Evolutionary conservation across 1,284 basidiomycete genomes (phyloP), one percentile per base, ranked within the genome.

Genomic region (Volvariella surrecta): DNA sequence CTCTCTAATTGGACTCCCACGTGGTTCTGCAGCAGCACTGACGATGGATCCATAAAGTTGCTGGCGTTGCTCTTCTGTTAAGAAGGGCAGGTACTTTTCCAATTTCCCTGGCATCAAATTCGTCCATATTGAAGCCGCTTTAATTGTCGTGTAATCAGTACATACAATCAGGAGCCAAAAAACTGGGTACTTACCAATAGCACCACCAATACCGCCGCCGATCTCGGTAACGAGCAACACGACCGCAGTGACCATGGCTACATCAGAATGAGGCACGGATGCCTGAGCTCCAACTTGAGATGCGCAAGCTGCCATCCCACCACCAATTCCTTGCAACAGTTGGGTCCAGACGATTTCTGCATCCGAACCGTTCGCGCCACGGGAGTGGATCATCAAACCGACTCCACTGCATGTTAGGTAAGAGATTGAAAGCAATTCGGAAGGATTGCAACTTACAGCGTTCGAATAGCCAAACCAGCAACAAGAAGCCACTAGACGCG

Each of bases 201-300:
- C 82, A 19, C 67, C 73, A n/a, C 87, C 85, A 15, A 86, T 70
- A 1, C 76, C 76, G 15, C 79, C 80, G 37, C 87, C 88, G 48
- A 89, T 80, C 59, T 91, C 87, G 8, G 84, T 82, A 53, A 87
- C 73, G 31, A 93, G 71, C 24, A 92, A 67, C 11, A 91, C 78
- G 49, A 91, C 69, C 0, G 90, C 89, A 3, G 85, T 92, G 43
- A 84, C 83, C 51, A 83, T 80, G 0, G 87, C 89, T 16, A 92
- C 79, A 52, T 92, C 87, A 20, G 65, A 60, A 56, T 89, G 88
- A 0, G 79, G 67, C 1, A 90, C 88, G 8, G 78, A 70, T 2
- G 85, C 87, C 59, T 93, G 90, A 0, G 87, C 81, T 31, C 77
- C 81, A 45, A 90, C 82, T 58, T 86, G 84, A 3, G 75, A 68